Conservation (phyloP, 768 basidiomycete genomes). For the Rhodosporidiobolus sp. region DNA sequence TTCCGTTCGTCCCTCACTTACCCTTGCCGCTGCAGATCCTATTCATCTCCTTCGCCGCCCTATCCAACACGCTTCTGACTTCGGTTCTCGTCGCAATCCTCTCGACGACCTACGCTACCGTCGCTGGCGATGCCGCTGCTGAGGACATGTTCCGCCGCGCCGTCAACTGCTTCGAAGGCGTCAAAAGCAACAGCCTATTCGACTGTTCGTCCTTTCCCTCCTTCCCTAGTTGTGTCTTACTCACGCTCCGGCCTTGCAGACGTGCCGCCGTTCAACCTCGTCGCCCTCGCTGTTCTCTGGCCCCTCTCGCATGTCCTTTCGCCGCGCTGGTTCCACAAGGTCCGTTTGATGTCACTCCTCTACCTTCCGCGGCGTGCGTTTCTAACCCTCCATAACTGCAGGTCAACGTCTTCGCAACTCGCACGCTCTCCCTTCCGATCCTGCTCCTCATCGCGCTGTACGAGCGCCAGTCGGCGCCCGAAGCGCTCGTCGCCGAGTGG, state of each 20-base stretch:
- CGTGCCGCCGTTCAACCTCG: conserved; percentile 83
- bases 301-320: conserved; percentile 80
- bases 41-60: conserved; percentile 72
- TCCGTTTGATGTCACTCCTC: too few relatives aligned
- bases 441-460: conserved; percentile 40
- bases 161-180: conserved; percentile 89
- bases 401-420: conserved; percentile 36
- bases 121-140: conserved; percentile 76
- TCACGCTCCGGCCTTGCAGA: conserved; percentile 47
- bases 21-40: conserved; percentile 83
- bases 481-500: conserved; percentile 4
- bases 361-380: not conserved
- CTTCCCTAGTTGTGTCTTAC: not conserved
- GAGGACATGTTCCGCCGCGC: conserved; percentile 94
- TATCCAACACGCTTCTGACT: conserved; percentile 86
- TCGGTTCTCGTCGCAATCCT: conserved; percentile 64
- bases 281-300: conserved; percentile 80
- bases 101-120: conserved; percentile 87
- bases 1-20: conserved; percentile 60
- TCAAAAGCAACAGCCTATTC: conserved; percentile 45
- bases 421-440: conserved; percentile 37
- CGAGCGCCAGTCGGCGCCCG: conserved; percentile 28
- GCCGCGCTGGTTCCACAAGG: conserved; percentile 98
- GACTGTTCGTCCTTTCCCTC: conserved; percentile 33
- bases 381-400: not conserved